phyloP scores from a whole-genome alignment of 345 rosid genomes.

The Heritiera fomes region DNA sequence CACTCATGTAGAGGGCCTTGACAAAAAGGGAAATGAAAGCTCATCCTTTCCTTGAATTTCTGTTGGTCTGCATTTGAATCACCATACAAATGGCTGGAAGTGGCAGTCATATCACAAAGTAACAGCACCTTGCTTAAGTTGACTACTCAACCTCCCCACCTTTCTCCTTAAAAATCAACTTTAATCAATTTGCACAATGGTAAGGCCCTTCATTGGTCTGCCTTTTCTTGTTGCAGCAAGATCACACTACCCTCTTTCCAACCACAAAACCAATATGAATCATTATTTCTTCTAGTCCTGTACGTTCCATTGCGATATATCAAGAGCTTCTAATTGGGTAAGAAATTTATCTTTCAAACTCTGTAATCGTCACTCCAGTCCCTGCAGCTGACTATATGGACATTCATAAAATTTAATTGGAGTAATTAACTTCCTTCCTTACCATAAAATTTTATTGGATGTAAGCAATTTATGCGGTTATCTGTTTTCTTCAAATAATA shows the following conservation, averaged over 20 bases:
- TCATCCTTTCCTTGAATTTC: slow-evolving; percentile 16
- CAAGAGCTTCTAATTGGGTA: background rate
- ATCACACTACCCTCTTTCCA: background rate
- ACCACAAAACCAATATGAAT: background rate
- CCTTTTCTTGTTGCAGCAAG: background rate
- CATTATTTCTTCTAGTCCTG: background rate
- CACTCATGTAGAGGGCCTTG: background rate
- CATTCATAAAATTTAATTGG: background rate
- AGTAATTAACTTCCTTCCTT: background rate
- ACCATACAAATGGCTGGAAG: slow-evolving; percentile 15
- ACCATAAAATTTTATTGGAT: background rate
- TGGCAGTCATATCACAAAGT: slow-evolving; percentile 35
- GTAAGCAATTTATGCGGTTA: slow-evolving; percentile 16
- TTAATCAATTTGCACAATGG: slow-evolving; percentile 17
- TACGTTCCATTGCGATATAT: background rate
- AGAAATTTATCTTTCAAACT: too few relatives aligned
- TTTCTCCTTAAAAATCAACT: background rate
- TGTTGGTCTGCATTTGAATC: slow-evolving; percentile 19
- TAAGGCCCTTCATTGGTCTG: slow-evolving; percentile 4
- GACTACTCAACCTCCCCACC: slow-evolving; percentile 34
- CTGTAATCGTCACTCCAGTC: background rate
- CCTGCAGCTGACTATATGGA: background rate
- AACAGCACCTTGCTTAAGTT: slow-evolving; percentile 34
- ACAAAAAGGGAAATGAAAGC: slow-evolving; percentile 7
- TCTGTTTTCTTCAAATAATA: slow-evolving; percentile 6